Percentiles rank a stretch among this genome's conserved stretches.
phyloP scores from a whole-genome alignment of 2,329 filamentous ascomycete species.

The Xylaria sp. region DNA sequence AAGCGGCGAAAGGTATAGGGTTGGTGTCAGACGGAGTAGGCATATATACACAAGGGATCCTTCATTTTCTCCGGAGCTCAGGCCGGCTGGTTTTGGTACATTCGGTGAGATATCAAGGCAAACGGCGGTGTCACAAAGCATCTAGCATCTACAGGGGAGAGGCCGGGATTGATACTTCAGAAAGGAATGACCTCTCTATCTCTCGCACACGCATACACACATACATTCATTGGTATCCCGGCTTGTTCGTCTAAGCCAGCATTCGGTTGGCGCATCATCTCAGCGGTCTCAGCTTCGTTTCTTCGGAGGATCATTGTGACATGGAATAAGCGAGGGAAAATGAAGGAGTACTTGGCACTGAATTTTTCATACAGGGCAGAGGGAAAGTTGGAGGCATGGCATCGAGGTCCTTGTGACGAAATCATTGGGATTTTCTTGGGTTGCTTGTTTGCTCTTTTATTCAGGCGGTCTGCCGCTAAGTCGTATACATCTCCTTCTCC shows the following conservation, averaged over 20 bases:
- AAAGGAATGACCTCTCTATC: conserved; percentile 18
- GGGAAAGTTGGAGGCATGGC: conserved; percentile 8
- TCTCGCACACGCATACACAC: too few species aligned
- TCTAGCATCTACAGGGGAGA: conserved; percentile 24
- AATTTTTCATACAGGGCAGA: conserved; percentile 11
- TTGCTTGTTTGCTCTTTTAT: not conserved
- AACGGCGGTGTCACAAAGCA: conserved; percentile 24
- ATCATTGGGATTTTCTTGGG: conserved; percentile 4
- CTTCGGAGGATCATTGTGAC: conserved; percentile 13
- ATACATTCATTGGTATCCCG: conserved; percentile 23
- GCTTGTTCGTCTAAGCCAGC: conserved; percentile 27
- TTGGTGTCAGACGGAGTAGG: conserved; percentile 20
- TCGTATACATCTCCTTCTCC: not conserved
- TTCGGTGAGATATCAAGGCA: conserved; percentile 24
- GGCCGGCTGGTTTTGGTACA: conserved; percentile 28
- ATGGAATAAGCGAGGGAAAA: conserved; percentile 22
- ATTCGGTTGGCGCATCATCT: conserved; percentile 26
- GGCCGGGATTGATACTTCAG: conserved; percentile 21
- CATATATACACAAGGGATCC: conserved; percentile 27
- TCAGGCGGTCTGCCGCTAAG: not conserved
- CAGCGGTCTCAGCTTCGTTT: conserved; percentile 16
- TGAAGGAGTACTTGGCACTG: conserved; percentile 24
- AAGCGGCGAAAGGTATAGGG: conserved; percentile 18
- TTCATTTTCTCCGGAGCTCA: conserved; percentile 25
- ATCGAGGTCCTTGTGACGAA: conserved; percentile 4